Conservation (phyloP, 2,329 filamentous ascomycete genomes). For the Exophiala sideris region DNA sequence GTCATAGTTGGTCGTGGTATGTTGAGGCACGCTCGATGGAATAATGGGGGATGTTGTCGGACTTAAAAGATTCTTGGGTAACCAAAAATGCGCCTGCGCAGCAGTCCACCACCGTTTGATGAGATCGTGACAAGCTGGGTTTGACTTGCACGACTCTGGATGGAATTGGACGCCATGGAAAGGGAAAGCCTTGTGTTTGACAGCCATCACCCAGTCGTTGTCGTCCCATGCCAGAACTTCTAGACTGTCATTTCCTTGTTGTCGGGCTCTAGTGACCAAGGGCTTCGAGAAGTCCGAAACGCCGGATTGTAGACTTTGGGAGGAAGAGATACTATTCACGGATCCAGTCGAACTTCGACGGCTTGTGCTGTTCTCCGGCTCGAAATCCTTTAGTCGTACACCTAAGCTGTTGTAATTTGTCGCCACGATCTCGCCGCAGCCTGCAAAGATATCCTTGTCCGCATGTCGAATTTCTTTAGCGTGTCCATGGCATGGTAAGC, state of each 20-base stretch:
- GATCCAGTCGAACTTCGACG: constrained; percentile 20
- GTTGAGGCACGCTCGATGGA: no score
- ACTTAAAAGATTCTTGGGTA: background rate
- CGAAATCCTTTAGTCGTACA: constrained; percentile 11
- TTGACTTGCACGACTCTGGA: constrained; percentile 82
- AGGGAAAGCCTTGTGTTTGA: constrained; percentile 64
- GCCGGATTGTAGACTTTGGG: constrained; percentile 16
- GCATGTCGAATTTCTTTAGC: constrained; percentile 64
- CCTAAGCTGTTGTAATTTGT: constrained; percentile 57
- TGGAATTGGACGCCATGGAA: constrained; percentile 91
- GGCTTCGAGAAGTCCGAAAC: background rate
- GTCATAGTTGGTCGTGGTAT: no score
- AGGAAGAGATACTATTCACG: constrained; percentile 12
- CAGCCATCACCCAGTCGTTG: constrained; percentile 69
- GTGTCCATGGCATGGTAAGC: constrained; percentile 78
- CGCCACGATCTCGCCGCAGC: constrained; percentile 59
- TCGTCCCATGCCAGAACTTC: constrained; percentile 61
- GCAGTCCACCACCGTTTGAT: constrained; percentile 73
- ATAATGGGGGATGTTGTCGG: no score
- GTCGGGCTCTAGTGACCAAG: constrained; percentile 37
- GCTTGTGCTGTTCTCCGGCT: constrained; percentile 1
- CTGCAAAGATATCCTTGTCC: constrained; percentile 62
- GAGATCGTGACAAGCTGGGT: constrained; percentile 58
- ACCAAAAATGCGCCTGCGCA: constrained; percentile 59
- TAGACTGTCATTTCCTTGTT: constrained; percentile 28